Evolutionary conservation across 345 rosid species (phyloP).

Genomic region (Eucalyptus brandiana): DNA sequence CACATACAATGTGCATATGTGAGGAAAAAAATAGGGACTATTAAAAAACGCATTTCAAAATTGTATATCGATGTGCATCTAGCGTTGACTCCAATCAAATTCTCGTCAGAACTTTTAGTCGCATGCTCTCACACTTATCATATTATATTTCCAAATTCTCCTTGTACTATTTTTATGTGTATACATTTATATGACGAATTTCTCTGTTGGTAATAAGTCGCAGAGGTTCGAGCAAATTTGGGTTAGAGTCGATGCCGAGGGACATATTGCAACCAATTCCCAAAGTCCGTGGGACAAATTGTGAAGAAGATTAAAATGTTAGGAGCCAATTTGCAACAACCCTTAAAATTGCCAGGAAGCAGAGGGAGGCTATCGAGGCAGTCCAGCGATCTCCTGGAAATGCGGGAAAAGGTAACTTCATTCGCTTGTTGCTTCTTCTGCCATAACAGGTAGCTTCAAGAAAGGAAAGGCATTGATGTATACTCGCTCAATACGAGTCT

Average conservation of each 20-base stretch:
- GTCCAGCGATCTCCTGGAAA: conserved; percentile 65
- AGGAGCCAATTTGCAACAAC: not conserved
- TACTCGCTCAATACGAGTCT: not conserved
- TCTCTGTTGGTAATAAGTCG: not conserved
- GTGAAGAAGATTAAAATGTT: not conserved
- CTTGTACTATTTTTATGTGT: not conserved
- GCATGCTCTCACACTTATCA: not conserved
- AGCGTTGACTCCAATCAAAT: not conserved
- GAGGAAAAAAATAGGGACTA: not conserved
- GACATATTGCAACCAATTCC: not conserved
- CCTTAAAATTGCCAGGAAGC: conserved; percentile 22
- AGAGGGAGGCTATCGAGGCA: conserved; percentile 82
- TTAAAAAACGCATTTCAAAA: not conserved
- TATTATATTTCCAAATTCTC: not conserved
- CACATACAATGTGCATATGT: not conserved
- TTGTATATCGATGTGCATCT: not conserved
- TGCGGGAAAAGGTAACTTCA: conserved; percentile 51
- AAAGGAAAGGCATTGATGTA: not conserved
- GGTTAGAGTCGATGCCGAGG: not conserved
- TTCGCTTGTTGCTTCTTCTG: not conserved
- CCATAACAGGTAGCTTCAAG: not conserved
- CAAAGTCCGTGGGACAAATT: not conserved
- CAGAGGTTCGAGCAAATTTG: not conserved
- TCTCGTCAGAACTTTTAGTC: not conserved
- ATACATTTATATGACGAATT: not conserved